Conservation (phyloP, 805 yeast species). For the Maudiozyma saulgeensis region DNA sequence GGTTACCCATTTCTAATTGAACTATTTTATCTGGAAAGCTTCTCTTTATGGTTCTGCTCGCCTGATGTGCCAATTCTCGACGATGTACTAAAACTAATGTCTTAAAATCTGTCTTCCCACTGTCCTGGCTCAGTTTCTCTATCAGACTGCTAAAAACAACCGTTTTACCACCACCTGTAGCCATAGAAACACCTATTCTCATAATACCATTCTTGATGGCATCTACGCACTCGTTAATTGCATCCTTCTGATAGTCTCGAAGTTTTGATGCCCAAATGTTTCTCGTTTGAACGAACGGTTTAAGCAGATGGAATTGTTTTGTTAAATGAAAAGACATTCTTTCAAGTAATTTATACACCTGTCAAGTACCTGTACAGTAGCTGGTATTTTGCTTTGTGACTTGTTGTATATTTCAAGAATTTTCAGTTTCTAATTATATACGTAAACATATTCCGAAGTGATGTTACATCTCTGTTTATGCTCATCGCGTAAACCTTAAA, state of each 20-base stretch:
- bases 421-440: no score
- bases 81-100: conserved; percentile 68
- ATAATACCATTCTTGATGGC: conserved; percentile 38
- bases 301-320: background rate
- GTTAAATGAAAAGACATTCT: no score
- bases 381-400: no score
- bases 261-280: conserved; percentile 10
- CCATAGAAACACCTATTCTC: conserved; percentile 72
- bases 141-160: conserved; percentile 60
- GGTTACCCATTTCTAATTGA: conserved; percentile 61
- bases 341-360: no score
- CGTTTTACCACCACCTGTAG: conserved; percentile 95
- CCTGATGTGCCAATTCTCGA: conserved; percentile 68
- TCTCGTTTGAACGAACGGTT: background rate
- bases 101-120: background rate
- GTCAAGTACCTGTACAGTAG: no score
- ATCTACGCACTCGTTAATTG: conserved; percentile 45
- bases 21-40: conserved; percentile 44
- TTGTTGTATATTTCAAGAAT: no score
- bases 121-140: conserved; percentile 21
- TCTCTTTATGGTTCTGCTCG: conserved; percentile 39
- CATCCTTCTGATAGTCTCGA: conserved; percentile 59
- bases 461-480: no score
- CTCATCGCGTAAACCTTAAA: no score
- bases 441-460: no score